These are phyloP conservation scores for Globisporangium sylvaticum DNA, from an alignment of 352 stramenopile species.

Conservation along the genomic window DNA sequence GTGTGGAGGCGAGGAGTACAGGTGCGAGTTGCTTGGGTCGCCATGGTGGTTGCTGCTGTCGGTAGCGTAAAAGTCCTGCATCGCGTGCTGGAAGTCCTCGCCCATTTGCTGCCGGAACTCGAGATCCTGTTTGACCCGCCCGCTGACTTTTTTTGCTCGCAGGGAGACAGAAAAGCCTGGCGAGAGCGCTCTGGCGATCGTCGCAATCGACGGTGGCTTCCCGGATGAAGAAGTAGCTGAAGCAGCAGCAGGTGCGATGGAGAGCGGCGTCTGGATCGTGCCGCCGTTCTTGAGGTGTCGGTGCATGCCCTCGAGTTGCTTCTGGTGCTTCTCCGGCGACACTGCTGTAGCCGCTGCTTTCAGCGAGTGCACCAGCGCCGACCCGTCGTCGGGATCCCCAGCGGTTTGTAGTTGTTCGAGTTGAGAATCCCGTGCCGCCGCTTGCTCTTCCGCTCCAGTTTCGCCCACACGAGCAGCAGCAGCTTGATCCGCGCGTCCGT, in stretches of 20 bases:
- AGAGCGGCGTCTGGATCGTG: constrained; percentile 36
- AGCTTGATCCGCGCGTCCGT: constrained; percentile 72
- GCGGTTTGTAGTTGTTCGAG: constrained; percentile 4
- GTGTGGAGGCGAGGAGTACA: neutral
- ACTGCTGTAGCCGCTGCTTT: neutral
- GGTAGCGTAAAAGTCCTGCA: constrained; percentile 54
- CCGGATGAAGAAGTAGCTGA: neutral
- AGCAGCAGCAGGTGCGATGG: neutral
- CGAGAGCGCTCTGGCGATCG: constrained; percentile 5
- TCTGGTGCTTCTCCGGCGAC: constrained; percentile 24
- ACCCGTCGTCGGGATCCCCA: constrained; percentile 4
- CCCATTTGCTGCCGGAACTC: constrained; percentile 38
- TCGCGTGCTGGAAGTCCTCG: constrained; percentile 53
- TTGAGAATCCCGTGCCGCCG: constrained; percentile 35
- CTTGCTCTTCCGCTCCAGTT: constrained; percentile 55
- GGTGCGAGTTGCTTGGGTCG: neutral
- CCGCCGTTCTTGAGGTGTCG: constrained; percentile 62
- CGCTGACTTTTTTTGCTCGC: neutral
- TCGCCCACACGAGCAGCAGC: constrained; percentile 60
- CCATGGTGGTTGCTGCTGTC: neutral
- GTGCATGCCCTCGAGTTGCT: constrained; percentile 44
- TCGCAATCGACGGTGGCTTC: constrained; percentile 8
- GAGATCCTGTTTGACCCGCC: constrained; percentile 26
- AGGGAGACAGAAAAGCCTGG: neutral
- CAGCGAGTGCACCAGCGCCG: constrained; percentile 11